Evolutionary conservation across 1,284 basidiomycete species (phyloP), one percentile per base, ranked within the genome.

Genomic region (Pseudozyma pruni): DNA sequence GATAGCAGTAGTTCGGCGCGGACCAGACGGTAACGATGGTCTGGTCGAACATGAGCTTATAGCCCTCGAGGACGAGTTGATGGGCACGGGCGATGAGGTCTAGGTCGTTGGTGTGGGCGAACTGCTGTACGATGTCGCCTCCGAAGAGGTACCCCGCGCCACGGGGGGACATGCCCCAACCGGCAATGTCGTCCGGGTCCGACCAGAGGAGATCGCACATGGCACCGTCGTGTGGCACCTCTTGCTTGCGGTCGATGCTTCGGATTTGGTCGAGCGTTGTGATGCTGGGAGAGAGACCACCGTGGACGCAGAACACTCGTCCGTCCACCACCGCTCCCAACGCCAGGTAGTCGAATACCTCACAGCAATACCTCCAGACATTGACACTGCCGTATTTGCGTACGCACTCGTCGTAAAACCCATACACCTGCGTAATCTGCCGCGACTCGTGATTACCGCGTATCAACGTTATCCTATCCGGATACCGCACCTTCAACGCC

Each of bases 131-230:
- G 53, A 95, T 92, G 83, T 98, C 93, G 17, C 89, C 89, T 39
- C 95, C 95, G 79, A 98, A 98, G 35, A 98, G 87, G 84, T 90
- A 98, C 0, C 95, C 95, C 10, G 95, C 94, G 33, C 95, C 94
- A 72, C 94, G 88, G 4, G 95, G 94, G n/a, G 93, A 96, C 71
- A 98, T 86, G 33, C 94, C 94, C 95, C 95, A 81, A 1, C 80
- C 80, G 2, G 62, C 51, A 17, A 80, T 79, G 20, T 81, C 77
- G 82, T 98, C 95, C 33, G 95, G 96, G 86, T 98, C 95, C 54
- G 94, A 97, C 95, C 95, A 98, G 19, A 98, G 86, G 7, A 98
- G 85, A 84, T 98, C 96, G 81, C 95, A 98, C 94, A 98, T 98
- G 8, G 94, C 90, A 9, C 96, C 95, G 81, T 98, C 95, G 83